Evolutionary conservation across 805 yeast species (phyloP).

Genomic region (Brettanomyces sp.): DNA sequence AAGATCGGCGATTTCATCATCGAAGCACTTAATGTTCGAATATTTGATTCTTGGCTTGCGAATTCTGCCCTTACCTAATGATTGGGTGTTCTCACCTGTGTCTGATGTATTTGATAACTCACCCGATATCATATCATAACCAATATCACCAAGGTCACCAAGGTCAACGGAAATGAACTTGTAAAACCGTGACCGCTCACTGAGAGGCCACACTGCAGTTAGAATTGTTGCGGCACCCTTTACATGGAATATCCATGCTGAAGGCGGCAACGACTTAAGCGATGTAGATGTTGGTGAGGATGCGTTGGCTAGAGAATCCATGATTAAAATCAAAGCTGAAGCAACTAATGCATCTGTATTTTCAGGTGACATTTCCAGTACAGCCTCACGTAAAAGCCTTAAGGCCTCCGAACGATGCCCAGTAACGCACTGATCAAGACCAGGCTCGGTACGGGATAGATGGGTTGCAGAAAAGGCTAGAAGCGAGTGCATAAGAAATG

Average conservation of each 20-base stretch:
- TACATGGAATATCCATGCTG: slow-evolving; percentile 96
- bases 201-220: slow-evolving; percentile 93
- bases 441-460: slow-evolving; percentile 64
- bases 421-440: slow-evolving; percentile 73
- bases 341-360: slow-evolving; percentile 93
- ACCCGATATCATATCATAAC: slow-evolving; percentile 26
- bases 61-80: background rate
- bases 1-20: slow-evolving; percentile 72
- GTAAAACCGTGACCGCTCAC: slow-evolving; percentile 55
- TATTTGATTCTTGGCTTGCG: slow-evolving; percentile 21
- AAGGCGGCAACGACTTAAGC: slow-evolving; percentile 69
- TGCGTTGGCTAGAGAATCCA: slow-evolving; percentile 93
- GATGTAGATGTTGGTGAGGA: slow-evolving; percentile 43
- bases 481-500: slow-evolving; percentile 86
- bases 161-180: slow-evolving; percentile 76
- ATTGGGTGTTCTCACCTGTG: slow-evolving; percentile 8
- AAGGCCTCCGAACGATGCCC: slow-evolving; percentile 84
- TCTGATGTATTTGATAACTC: slow-evolving; percentile 22
- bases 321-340: slow-evolving; percentile 75
- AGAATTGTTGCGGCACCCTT: slow-evolving; percentile 94
- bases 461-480: slow-evolving; percentile 91
- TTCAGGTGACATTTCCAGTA: slow-evolving; percentile 68
- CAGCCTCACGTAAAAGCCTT: slow-evolving; percentile 73
- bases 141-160: slow-evolving; percentile 77
- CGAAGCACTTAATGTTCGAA: slow-evolving; percentile 71